Evolutionary conservation across 169 alveolate species (phyloP), one percentile per base, ranked within the genome.

Genomic region (Eimeria falciformis): DNA sequence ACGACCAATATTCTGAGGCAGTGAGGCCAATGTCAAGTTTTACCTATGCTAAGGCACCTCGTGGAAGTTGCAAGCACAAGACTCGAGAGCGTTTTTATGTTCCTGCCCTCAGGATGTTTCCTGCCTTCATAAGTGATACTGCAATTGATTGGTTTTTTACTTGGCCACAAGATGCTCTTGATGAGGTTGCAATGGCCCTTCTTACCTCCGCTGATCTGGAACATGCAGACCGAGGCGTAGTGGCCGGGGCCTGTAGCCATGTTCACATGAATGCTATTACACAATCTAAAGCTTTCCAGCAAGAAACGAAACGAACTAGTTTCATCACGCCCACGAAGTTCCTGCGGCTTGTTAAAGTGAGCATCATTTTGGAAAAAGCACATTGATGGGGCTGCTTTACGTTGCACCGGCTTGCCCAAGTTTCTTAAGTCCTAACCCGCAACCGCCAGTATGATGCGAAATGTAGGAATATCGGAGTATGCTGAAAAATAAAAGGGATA

Each of bases 141-240:
- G 97, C 99, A 5, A 97, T 97, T 37, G 97, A 97, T 90, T 98
- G 99, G 99, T 97, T 97, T 92, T 97, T 98, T 96, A 97, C 98
- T 47, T 98, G 99, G 99, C 99, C 99, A 27, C 98, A 96, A 71
- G 99, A 97, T 65, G 99, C 99, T 43, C 94, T 98, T 29, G 94
- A 95, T 17, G 98, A 97, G 95, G 99, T 98, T 29, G 99, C 99
- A 11, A 94, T 94, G 92, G 96, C 97, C 88, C 96, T 96, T 95
- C 96, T 98, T 65, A 95, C 93, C 90, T 86, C 94, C 18, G 75
- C 88, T n/a, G 93, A 90, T 56, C 84, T 91, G 12, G 96, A 96
- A n/a, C 96, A 93, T 7, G 96, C 92, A 37, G 87, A 94, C 5
- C 96, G 96, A 55, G 95, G 93, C 0, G 95, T 95, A 7, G 97